Conservation (phyloP, 371 early-diverging fungal genomes). For the Mortierella sp. region DNA sequence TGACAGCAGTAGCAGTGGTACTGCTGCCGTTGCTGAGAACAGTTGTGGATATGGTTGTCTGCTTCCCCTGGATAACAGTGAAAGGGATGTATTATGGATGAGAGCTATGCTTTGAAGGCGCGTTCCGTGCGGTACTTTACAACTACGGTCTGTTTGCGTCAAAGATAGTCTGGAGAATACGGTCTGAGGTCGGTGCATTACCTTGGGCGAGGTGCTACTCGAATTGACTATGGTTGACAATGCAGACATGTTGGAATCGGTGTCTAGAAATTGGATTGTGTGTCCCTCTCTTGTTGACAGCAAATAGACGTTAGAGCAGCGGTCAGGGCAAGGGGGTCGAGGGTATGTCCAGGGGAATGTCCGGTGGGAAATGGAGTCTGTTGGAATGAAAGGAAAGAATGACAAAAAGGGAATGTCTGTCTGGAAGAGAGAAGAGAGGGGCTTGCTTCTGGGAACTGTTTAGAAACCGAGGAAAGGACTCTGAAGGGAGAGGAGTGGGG, state of each 20-base stretch:
- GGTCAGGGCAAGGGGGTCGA: slow-evolving; percentile 17
- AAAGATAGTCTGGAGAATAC: background rate
- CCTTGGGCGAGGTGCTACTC: slow-evolving; percentile 20
- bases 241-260: slow-evolving; percentile 13
- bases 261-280: background rate
- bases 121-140: too few species aligned
- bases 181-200: background rate
- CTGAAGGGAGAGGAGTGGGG: too few species aligned
- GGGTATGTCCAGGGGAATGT: background rate
- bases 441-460: too few species aligned
- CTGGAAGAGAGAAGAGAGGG: background rate
- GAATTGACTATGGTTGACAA: slow-evolving; percentile 22
- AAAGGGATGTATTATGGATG: too few species aligned
- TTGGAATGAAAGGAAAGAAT: background rate
- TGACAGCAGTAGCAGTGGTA: too few species aligned
- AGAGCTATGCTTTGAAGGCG: too few species aligned
- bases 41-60: too few species aligned
- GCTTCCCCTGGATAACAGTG: too few species aligned
- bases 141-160: too few species aligned
- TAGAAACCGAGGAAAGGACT: background rate
- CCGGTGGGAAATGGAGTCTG: too few species aligned
- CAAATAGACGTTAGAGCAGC: background rate
- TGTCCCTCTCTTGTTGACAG: background rate
- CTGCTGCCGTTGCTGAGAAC: too few species aligned
- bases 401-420: background rate